Percentiles rank a stretch among this genome's conserved stretches.
Evolutionary conservation across 164 flowering plant genomes (phyloP).

Genomic region (Liriodendron chinense): DNA sequence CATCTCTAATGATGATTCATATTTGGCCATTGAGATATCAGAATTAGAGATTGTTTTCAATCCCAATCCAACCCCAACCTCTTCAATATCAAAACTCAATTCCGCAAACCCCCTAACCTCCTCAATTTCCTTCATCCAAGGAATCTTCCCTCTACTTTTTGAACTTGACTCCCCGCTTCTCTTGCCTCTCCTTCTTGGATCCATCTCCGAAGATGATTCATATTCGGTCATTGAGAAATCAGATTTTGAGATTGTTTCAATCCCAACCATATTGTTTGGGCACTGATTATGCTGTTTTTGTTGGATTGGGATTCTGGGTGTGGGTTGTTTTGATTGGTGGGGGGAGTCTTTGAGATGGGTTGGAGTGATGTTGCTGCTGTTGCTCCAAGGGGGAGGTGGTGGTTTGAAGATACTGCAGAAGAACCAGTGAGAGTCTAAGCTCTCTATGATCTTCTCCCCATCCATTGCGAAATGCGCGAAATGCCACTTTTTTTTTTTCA

Average conservation of each 20-base stretch:
- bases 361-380: neutral
- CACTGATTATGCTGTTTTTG: constrained; percentile 6
- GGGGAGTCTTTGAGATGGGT: constrained; percentile 10
- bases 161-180: constrained; percentile 9
- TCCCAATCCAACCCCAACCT: constrained; percentile 5
- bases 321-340: constrained; percentile 10
- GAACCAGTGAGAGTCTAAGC: constrained; percentile 42
- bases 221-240: neutral
- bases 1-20: neutral
- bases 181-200: constrained; percentile 16
- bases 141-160: constrained; percentile 6
- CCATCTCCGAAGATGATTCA: neutral
- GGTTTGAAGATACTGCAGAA: constrained; percentile 34
- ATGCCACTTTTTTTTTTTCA: neutral
- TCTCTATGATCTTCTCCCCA: constrained; percentile 20
- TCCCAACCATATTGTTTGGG: neutral
- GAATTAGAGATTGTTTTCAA: constrained; percentile 5
- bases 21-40: neutral
- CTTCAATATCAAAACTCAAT: neutral
- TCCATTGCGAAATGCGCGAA: constrained; percentile 12
- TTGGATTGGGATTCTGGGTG: constrained; percentile 10
- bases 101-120: neutral
- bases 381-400: neutral
- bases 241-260: constrained; percentile 9
- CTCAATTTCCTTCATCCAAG: constrained; percentile 17